These are phyloP conservation scores for Fonsecaea nubica DNA, from an alignment of 2,329 filamentous ascomycete genomes.

Conservation along the genomic window DNA sequence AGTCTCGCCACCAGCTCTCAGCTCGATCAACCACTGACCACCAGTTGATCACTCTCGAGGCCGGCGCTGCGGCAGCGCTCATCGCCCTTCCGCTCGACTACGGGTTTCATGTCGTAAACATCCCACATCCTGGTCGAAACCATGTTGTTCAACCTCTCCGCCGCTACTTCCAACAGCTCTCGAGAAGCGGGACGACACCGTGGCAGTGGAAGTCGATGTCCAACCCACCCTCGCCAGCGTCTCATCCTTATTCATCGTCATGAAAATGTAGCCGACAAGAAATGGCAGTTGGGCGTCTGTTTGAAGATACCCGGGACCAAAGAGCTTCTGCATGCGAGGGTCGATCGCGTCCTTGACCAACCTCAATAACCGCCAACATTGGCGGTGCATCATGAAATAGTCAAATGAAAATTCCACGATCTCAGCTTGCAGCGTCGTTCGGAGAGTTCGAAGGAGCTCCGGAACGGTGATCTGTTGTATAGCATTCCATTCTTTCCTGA, in stretches of 20 bases:
- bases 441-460: slow-evolving; percentile 45
- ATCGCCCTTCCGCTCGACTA: neutral
- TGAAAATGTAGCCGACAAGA: slow-evolving; percentile 52
- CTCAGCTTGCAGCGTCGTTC: slow-evolving; percentile 48
- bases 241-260: slow-evolving; percentile 4
- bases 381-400: slow-evolving; percentile 51
- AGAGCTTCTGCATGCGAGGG: too few species aligned
- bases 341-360: neutral
- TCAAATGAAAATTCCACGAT: slow-evolving; percentile 52
- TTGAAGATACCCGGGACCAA: too few species aligned
- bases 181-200: neutral
- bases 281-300: slow-evolving; percentile 47
- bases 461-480: slow-evolving; percentile 24
- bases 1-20: too few species aligned
- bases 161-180: slow-evolving; percentile 13
- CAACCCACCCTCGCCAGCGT: neutral
- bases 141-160: neutral
- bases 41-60: neutral
- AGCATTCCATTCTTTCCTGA: neutral
- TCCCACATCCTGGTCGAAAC: neutral
- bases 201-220: neutral
- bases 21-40: too few species aligned
- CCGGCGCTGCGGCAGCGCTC: neutral
- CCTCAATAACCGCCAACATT: slow-evolving; percentile 46
- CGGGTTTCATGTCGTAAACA: neutral